Evolutionary conservation across 371 early-diverging fungal species (phyloP).

Genomic region (Thermomucor indicae-seudaticae): DNA sequence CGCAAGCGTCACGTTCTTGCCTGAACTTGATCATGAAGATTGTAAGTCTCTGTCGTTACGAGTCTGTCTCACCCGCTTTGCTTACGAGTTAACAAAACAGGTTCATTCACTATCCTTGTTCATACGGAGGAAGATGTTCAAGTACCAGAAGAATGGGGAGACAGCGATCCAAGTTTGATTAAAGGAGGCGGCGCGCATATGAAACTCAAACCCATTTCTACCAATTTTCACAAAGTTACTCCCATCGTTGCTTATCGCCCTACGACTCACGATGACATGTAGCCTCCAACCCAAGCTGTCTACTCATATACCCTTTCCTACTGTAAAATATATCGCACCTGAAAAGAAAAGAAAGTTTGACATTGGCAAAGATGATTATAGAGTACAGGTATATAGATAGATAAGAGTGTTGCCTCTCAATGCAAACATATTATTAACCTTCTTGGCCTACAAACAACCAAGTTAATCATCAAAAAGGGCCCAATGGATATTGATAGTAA

Average conservation of each 20-base stretch:
- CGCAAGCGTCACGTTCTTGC: slow-evolving; percentile 85
- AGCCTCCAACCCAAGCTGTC: too few relatives aligned
- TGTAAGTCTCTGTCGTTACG: slow-evolving; percentile 45
- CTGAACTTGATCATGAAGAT: slow-evolving; percentile 74
- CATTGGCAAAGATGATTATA: neutral
- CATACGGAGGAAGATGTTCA: slow-evolving; percentile 86
- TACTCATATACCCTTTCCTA: too few relatives aligned
- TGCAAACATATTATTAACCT: slow-evolving; percentile 16
- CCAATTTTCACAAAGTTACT: slow-evolving; percentile 78
- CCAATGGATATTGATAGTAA: neutral
- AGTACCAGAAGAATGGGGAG: slow-evolving; percentile 84
- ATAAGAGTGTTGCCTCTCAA: neutral
- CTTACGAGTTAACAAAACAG: slow-evolving; percentile 17
- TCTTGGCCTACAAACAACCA: slow-evolving; percentile 24
- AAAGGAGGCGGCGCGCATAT: slow-evolving; percentile 82
- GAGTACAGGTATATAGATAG: neutral
- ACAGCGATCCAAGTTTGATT: slow-evolving; percentile 75
- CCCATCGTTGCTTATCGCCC: slow-evolving; percentile 88
- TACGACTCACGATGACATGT: too few relatives aligned
- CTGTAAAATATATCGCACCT: too few relatives aligned
- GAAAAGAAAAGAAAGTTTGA: too few relatives aligned
- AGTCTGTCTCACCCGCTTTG: neutral
- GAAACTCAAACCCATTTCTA: slow-evolving; percentile 74
- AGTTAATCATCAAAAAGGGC: neutral
- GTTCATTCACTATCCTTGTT: slow-evolving; percentile 85